Evolutionary conservation across 225 moss, liverwort and hornwort genomes (phyloP).

Genomic region (Polytrichum commune): DNA sequence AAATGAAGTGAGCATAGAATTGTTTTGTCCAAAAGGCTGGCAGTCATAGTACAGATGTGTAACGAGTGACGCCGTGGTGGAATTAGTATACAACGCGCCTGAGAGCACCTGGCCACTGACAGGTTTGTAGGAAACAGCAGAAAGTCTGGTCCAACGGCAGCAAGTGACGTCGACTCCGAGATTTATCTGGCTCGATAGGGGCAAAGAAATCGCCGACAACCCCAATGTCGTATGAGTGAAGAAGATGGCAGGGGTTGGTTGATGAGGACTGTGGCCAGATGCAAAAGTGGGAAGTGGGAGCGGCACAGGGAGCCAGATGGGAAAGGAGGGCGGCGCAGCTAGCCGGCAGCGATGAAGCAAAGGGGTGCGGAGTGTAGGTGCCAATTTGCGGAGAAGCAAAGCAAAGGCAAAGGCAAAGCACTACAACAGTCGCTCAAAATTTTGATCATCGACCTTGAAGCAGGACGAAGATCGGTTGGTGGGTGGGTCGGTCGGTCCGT

Average conservation of each 20-base stretch:
- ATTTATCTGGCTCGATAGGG: constrained; percentile 20
- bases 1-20: constrained; percentile 40
- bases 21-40: constrained; percentile 32
- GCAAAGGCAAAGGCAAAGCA: background rate
- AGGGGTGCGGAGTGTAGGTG: constrained; percentile 5
- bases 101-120: constrained; percentile 6
- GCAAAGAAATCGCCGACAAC: constrained; percentile 2
- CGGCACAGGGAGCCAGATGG: constrained; percentile 17
- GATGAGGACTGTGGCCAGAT: background rate
- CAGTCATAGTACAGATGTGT: constrained; percentile 38
- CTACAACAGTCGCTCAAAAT: constrained; percentile 44
- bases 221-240: constrained; percentile 11
- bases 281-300: constrained; percentile 11
- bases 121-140: background rate
- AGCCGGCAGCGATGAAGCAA: constrained; percentile 10
- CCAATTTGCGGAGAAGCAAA: constrained; percentile 12
- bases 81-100: constrained; percentile 23
- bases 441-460: constrained; percentile 36
- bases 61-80: constrained; percentile 22
- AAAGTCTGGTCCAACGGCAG: constrained; percentile 18
- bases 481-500: too few species aligned
- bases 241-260: background rate
- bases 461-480: background rate
- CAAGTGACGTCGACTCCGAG: constrained; percentile 26
- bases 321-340: constrained; percentile 22